phyloP scores from a whole-genome alignment of 139 green algal species.

The Asterochloris erici region DNA sequence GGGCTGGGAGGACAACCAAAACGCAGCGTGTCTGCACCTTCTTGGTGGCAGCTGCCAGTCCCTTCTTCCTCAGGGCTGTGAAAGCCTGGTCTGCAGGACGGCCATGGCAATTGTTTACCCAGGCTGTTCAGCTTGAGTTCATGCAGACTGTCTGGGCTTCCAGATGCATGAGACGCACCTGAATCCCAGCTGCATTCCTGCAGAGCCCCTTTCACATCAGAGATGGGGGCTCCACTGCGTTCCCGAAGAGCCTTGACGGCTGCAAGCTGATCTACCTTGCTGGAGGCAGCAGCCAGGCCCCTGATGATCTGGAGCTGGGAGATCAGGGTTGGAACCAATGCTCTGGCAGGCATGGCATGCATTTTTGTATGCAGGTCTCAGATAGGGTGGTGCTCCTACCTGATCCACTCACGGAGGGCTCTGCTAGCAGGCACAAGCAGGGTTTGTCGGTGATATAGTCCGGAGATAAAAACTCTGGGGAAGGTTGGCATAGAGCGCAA shows the following conservation, averaged over 20 bases:
- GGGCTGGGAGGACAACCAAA: neutral
- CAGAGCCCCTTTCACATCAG: slow-evolving; percentile 78
- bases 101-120: neutral
- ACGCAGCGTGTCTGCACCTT: slow-evolving; percentile 43
- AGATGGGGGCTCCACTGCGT: slow-evolving; percentile 71
- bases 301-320: too few species aligned
- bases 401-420: too few species aligned
- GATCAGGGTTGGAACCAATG: too few species aligned
- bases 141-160: neutral
- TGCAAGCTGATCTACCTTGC: too few species aligned
- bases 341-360: too few species aligned
- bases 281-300: too few species aligned
- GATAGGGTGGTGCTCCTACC: too few species aligned
- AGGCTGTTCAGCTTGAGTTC: neutral
- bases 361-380: too few species aligned
- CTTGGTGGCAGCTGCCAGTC: slow-evolving; percentile 81
- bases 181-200: slow-evolving; percentile 58
- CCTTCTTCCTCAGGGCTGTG: slow-evolving; percentile 68
- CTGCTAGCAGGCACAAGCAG: too few species aligned
- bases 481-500: too few species aligned
- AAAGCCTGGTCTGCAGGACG: slow-evolving; percentile 45
- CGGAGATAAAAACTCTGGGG: too few species aligned
- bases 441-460: too few species aligned
- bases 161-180: slow-evolving; percentile 20
- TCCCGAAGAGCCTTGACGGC: slow-evolving; percentile 76